Percentiles rank a stretch among this genome's conserved stretches.
These are phyloP conservation scores for Pythium insidiosum DNA, from an alignment of 352 stramenopile genomes.

Conservation along the genomic window DNA sequence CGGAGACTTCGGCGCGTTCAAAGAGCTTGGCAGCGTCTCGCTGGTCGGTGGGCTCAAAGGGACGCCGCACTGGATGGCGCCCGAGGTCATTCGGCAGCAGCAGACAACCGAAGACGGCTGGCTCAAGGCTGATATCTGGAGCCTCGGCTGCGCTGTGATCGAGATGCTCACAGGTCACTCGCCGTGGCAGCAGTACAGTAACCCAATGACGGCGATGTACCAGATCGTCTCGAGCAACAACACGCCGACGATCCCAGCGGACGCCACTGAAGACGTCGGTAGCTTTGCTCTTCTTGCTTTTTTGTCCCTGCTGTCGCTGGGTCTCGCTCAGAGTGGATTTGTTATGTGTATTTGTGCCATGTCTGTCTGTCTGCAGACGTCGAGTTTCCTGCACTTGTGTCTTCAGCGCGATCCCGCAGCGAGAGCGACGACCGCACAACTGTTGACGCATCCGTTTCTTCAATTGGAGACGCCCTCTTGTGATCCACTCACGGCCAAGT, in stretches of 20 bases:
- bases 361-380: slow-evolving; percentile 18
- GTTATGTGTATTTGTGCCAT: background rate
- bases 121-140: slow-evolving; percentile 91
- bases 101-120: slow-evolving; percentile 52
- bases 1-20: slow-evolving; percentile 73
- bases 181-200: slow-evolving; percentile 87
- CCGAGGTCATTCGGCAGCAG: slow-evolving; percentile 79
- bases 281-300: no score
- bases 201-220: slow-evolving; percentile 89
- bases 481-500: no score
- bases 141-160: slow-evolving; percentile 86
- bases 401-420: slow-evolving; percentile 60
- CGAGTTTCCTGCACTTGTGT: slow-evolving; percentile 48
- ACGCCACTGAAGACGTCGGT: slow-evolving; percentile 48
- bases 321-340: no score
- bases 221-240: slow-evolving; percentile 75
- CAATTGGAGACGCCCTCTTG: slow-evolving; percentile 7
- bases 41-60: slow-evolving; percentile 79
- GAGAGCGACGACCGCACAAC: slow-evolving; percentile 75
- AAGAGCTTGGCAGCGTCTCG: slow-evolving; percentile 55
- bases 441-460: slow-evolving; percentile 92
- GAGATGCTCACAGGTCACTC: slow-evolving; percentile 90
- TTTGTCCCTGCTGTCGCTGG: no score
- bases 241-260: slow-evolving; percentile 45
- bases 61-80: slow-evolving; percentile 90